Percentiles rank a stretch among this genome's conserved stretches.
Evolutionary conservation across 2,329 filamentous ascomycete species (phyloP).

Genomic region (Fusarium tjaetaba): DNA sequence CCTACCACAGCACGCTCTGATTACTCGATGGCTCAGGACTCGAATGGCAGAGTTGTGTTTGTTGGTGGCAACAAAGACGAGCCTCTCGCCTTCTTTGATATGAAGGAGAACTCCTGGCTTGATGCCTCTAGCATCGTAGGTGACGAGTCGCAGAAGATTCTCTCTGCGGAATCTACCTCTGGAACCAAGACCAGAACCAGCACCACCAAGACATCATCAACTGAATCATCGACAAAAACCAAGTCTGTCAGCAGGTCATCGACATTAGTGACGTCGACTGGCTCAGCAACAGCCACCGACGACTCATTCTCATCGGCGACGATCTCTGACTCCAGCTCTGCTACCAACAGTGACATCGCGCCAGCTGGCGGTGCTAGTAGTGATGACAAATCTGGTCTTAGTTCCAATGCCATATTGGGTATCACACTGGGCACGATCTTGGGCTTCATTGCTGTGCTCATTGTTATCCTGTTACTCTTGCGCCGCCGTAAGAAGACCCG

Average conservation of each 20-base stretch:
- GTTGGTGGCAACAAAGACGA: constrained; percentile 77
- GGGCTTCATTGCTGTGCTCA: constrained; percentile 75
- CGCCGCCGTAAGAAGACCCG: constrained; percentile 59
- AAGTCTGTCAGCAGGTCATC: constrained; percentile 41
- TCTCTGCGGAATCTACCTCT: constrained; percentile 42
- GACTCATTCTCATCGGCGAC: constrained; percentile 40
- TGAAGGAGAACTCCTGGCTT: constrained; percentile 79
- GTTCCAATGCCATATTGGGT: constrained; percentile 73
- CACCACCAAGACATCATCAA: constrained; percentile 36
- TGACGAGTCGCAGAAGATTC: constrained; percentile 53
- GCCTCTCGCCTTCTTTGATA: constrained; percentile 81
- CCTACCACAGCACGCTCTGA: constrained; percentile 67
- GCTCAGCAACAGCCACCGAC: constrained; percentile 30
- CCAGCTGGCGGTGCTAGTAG: constrained; percentile 42
- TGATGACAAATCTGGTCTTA: constrained; percentile 46
- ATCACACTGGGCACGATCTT: constrained; percentile 85
- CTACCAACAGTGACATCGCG: constrained; percentile 39
- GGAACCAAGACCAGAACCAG: constrained; percentile 17
- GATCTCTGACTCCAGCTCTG: constrained; percentile 39
- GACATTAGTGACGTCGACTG: constrained; percentile 40
- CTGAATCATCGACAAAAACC: constrained; percentile 43
- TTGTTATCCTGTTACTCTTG: constrained; percentile 73
- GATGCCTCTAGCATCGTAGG: constrained; percentile 74
- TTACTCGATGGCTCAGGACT: constrained; percentile 76
- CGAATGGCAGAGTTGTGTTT: constrained; percentile 76